phyloP scores from a whole-genome alignment of 140 eudicot genomes.

The Erigeron philadelphicus region DNA sequence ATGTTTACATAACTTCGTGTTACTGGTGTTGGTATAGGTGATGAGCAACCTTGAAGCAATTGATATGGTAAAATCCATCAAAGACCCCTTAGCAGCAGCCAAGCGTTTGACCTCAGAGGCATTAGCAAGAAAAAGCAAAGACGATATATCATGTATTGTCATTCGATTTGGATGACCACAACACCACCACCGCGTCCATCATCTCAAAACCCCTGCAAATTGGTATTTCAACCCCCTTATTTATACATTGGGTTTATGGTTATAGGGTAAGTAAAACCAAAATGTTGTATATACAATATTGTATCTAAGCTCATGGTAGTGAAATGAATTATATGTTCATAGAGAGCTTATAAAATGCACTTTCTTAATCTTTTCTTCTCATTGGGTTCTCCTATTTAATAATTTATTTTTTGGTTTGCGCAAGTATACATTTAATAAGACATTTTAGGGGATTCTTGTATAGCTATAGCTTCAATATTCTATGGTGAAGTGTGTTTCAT shows the following conservation, averaged over 20 bases:
- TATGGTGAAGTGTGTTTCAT: slow-evolving; percentile 19
- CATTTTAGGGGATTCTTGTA: slow-evolving; percentile 26
- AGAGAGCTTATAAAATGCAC: slow-evolving; percentile 9
- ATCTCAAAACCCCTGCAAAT: background rate
- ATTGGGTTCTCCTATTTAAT: background rate
- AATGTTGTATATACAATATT: slow-evolving; percentile 27
- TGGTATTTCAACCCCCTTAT: slow-evolving; percentile 6
- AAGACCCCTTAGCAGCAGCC: slow-evolving; percentile 72
- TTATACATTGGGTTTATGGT: slow-evolving; percentile 15
- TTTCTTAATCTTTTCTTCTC: background rate
- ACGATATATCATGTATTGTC: slow-evolving; percentile 74
- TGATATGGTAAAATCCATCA: slow-evolving; percentile 53
- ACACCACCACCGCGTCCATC: background rate
- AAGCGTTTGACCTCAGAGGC: slow-evolving; percentile 74
- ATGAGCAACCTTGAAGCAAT: slow-evolving; percentile 69
- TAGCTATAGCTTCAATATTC: slow-evolving; percentile 18
- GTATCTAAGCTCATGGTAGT: slow-evolving; percentile 20
- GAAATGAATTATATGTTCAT: slow-evolving; percentile 15
- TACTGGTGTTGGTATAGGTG: slow-evolving; percentile 41
- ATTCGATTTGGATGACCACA: slow-evolving; percentile 56
- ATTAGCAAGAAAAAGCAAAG: slow-evolving; percentile 70
- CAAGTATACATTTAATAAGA: background rate
- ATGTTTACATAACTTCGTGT: background rate
- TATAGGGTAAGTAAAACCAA: slow-evolving; percentile 17
- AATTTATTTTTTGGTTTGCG: slow-evolving; percentile 20